These are phyloP conservation scores for Jacaranda copaia DNA, from an alignment of 257 asterid genomes.

Conservation along the genomic window DNA sequence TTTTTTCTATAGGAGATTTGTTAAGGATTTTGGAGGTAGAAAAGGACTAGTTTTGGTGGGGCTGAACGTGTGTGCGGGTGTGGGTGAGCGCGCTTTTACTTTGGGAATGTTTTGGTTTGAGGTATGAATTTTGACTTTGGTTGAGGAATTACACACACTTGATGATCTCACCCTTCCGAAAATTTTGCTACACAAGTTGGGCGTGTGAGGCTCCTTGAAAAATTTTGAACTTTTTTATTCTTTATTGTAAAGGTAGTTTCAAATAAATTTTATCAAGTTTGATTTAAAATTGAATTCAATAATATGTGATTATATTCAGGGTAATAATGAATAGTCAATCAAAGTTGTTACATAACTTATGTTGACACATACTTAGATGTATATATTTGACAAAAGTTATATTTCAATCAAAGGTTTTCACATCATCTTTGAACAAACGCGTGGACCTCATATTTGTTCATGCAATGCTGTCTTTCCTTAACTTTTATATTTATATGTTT, in stretches of 20 bases:
- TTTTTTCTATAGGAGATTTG: conserved; percentile 14
- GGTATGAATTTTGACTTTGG: conserved; percentile 41
- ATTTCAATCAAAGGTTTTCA: conserved; percentile 18
- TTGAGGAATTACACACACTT: conserved; percentile 20
- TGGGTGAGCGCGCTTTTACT: conserved; percentile 28
- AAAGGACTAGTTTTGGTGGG: conserved; percentile 12
- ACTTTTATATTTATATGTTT: background rate
- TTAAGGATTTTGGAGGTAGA: conserved; percentile 28
- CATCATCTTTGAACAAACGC: conserved; percentile 29
- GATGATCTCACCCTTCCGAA: conserved; percentile 19
- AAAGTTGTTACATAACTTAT: too few relatives aligned
- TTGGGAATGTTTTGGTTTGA: conserved; percentile 40
- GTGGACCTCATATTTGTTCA: conserved; percentile 20
- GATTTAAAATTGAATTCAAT: background rate
- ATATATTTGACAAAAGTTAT: too few relatives aligned
- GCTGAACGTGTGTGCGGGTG: background rate
- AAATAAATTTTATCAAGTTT: background rate
- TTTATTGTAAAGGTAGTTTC: background rate
- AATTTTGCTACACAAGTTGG: background rate
- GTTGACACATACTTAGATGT: too few relatives aligned
- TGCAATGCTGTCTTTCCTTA: conserved; percentile 27
- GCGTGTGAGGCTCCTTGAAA: background rate
- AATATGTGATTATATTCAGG: background rate
- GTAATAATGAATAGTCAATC: too few relatives aligned
- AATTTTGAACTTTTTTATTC: background rate